Conservation (phyloP, 2,329 filamentous ascomycete species). For the Colletotrichum falcatum region DNA sequence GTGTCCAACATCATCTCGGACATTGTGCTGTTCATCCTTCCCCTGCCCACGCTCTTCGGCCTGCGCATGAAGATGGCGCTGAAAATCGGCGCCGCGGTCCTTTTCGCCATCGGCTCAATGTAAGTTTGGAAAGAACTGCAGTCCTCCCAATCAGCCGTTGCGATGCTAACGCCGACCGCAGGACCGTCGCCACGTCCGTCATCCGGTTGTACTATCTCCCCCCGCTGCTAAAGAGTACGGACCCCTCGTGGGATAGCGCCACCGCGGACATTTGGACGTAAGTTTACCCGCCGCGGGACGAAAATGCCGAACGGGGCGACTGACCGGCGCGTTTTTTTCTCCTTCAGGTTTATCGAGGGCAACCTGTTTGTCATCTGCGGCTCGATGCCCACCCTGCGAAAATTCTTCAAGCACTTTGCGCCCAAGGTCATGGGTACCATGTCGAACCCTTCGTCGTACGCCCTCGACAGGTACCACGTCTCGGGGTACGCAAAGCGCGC, state of each 20-base stretch:
- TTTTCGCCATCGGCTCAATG: slow-evolving; percentile 58
- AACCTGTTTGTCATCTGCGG: slow-evolving; percentile 57
- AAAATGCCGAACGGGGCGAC: too few relatives aligned
- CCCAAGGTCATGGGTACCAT: slow-evolving; percentile 48
- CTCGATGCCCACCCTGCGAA: slow-evolving; percentile 54
- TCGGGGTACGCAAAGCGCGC: slow-evolving; percentile 2
- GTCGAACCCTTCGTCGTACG: slow-evolving; percentile 2
- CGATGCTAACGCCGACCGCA: background rate
- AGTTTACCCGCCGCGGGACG: rapidly evolving
- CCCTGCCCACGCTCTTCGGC: slow-evolving; percentile 58
- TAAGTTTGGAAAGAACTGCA: slow-evolving; percentile 29
- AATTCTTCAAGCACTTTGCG: slow-evolving; percentile 54
- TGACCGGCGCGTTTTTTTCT: rapidly evolving
- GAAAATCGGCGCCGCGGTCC: slow-evolving; percentile 57
- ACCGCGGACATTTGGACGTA: slow-evolving; percentile 40
- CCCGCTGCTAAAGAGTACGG: slow-evolving; percentile 18
- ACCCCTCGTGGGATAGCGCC: slow-evolving; percentile 37
- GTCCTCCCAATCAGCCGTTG: too few relatives aligned
- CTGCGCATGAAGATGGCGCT: slow-evolving; percentile 59
- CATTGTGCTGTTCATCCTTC: slow-evolving; percentile 59
- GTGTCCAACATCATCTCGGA: slow-evolving; percentile 62
- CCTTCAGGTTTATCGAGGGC: slow-evolving; percentile 52
- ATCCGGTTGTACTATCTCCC: slow-evolving; percentile 28
- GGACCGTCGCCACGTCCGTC: slow-evolving; percentile 35
- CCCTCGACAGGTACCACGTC: background rate